phyloP scores from a whole-genome alignment of 129 eudicot genomes.

The Mikania micrantha region DNA sequence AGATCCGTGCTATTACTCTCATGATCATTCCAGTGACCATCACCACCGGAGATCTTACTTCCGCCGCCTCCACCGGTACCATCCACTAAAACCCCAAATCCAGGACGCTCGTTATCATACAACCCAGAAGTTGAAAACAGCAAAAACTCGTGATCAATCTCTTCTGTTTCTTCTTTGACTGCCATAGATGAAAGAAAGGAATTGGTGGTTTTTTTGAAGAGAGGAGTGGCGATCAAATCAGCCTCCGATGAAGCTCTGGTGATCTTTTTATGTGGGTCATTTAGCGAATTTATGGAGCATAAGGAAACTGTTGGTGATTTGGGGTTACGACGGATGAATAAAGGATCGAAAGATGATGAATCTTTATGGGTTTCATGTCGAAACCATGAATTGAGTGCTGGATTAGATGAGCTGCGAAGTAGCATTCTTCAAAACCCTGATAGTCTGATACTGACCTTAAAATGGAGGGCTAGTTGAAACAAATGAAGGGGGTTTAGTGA shows the following conservation, averaged over 20 bases:
- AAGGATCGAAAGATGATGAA: conserved; percentile 16
- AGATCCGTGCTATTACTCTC: conserved; percentile 28
- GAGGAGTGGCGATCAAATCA: conserved; percentile 4
- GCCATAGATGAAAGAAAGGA: conserved; percentile 8
- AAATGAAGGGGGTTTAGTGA: background rate
- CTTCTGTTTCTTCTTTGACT: conserved; percentile 25
- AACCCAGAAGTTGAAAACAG: conserved; percentile 34
- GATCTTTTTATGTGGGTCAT: conserved; percentile 19
- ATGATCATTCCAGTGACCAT: conserved; percentile 29
- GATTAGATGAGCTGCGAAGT: conserved; percentile 52
- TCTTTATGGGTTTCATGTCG: conserved; percentile 22
- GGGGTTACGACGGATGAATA: conserved; percentile 3
- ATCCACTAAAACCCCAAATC: conserved; percentile 6
- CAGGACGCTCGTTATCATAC: conserved; percentile 4
- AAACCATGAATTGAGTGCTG: conserved; percentile 40
- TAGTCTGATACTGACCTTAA: background rate
- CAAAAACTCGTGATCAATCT: conserved; percentile 13
- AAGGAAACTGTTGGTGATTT: conserved; percentile 12
- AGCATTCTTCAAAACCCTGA: conserved; percentile 27
- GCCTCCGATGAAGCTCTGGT: conserved; percentile 33
- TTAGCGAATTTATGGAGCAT: background rate
- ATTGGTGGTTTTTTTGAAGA: background rate
- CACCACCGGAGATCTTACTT: conserved; percentile 21
- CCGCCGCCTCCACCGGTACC: conserved; percentile 21
- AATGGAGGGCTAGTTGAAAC: background rate